Percentiles rank a stretch among this genome's conserved stretches.
These are phyloP conservation scores for Tolypocladium tundrense DNA, from an alignment of 2,329 filamentous ascomycete species.

Conservation along the genomic window DNA sequence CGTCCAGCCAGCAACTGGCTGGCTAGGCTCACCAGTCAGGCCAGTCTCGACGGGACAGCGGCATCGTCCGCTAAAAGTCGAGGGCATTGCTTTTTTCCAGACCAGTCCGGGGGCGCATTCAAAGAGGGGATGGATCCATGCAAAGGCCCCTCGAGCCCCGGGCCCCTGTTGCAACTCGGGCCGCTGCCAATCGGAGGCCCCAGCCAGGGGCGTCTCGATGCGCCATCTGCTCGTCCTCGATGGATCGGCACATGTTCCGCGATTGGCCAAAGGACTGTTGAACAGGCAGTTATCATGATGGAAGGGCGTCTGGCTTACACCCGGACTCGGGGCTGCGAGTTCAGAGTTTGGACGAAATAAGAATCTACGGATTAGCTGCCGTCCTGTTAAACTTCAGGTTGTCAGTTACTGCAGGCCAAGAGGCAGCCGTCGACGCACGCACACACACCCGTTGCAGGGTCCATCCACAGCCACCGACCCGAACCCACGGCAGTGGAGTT, in stretches of 20 bases:
- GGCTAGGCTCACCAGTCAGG: not conserved
- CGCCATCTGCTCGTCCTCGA: not conserved
- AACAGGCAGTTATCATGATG: not conserved
- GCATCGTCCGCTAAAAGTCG: not conserved
- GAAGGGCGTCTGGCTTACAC: no score
- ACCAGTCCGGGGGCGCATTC: not conserved
- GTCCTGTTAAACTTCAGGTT: no score
- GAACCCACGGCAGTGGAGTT: not conserved
- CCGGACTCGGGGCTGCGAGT: no score
- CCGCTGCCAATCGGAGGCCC: not conserved
- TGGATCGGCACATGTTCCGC: not conserved
- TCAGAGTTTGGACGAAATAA: no score
- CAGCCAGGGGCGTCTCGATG: not conserved
- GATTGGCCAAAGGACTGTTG: not conserved
- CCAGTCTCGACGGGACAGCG: not conserved
- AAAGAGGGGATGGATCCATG: not conserved
- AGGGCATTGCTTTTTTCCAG: not conserved
- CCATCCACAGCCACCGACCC: not conserved
- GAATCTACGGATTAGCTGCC: no score
- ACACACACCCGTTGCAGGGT: not conserved
- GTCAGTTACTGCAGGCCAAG: no score
- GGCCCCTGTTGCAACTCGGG: not conserved
- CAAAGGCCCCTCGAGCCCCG: not conserved
- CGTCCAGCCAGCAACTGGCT: not conserved
- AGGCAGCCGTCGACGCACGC: no score